Percentiles rank a stretch among this genome's conserved stretches.
Evolutionary conservation across 805 yeast genomes (phyloP).

Genomic region (Sugiyamaella marilandica): DNA sequence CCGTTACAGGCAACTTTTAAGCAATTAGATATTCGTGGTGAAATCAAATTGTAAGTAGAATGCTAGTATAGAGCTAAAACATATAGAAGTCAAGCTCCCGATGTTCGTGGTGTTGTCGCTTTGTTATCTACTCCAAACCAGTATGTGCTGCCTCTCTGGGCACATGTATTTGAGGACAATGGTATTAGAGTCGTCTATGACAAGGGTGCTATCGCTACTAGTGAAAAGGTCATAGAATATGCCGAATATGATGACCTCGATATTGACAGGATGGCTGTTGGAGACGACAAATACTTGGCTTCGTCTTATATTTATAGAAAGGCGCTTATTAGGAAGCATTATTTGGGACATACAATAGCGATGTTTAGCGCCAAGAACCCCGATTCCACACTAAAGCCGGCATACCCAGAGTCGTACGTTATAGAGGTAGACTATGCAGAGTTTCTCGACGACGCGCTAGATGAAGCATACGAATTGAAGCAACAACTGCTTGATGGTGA

Average conservation of each 20-base stretch:
- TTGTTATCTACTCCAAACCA: slow-evolving; percentile 4
- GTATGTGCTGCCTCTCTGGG: slow-evolving; percentile 24
- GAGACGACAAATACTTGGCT: slow-evolving; percentile 49
- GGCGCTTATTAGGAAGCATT: slow-evolving; percentile 87
- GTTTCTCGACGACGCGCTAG: slow-evolving; percentile 87
- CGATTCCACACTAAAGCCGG: slow-evolving; percentile 47
- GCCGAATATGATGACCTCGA: slow-evolving; percentile 89
- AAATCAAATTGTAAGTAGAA: slow-evolving; percentile 44
- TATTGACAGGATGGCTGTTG: slow-evolving; percentile 53
- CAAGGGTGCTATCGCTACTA: slow-evolving; percentile 12
- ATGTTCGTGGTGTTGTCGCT: neutral
- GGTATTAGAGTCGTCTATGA: slow-evolving; percentile 3
- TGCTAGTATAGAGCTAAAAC: slow-evolving; percentile 9
- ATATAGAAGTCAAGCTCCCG: slow-evolving; percentile 3
- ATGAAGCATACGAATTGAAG: slow-evolving; percentile 84
- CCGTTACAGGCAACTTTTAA: slow-evolving; percentile 69
- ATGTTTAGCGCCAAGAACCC: slow-evolving; percentile 74
- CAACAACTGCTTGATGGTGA: slow-evolving; percentile 62
- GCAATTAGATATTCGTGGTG: slow-evolving; percentile 53
- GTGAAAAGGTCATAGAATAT: slow-evolving; percentile 56
- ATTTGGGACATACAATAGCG: slow-evolving; percentile 76
- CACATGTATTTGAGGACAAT: slow-evolving; percentile 11
- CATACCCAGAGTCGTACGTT: slow-evolving; percentile 72
- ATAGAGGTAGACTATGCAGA: slow-evolving; percentile 94
- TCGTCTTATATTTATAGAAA: slow-evolving; percentile 86